Evolutionary conservation across 768 basidiomycete species (phyloP), one percentile per base, ranked within the genome.

Genomic region (Panaeolus cyanescens): DNA sequence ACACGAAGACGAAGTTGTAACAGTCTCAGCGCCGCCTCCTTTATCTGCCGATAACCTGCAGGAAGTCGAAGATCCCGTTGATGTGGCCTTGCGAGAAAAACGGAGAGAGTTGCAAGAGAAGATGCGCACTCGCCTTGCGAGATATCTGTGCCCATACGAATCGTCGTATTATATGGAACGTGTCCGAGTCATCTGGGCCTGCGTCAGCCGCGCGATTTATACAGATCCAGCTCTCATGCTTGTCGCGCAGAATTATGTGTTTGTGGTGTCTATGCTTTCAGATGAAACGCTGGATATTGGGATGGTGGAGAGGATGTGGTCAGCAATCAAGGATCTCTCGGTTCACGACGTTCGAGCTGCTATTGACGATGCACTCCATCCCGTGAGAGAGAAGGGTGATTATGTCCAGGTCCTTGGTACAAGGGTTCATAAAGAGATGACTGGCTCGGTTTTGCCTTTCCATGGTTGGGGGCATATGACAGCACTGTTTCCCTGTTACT

Each of bases 191-290:
- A 72, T 79, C 56, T 66, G 66, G 58, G 75, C 78, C 25, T 77
- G 71, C 57, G 68, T 79, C 53, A 75, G 75, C 13, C 71, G 77
- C 17, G 76, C 71, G 20, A 67, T 79, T 31, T 76, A 72, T 61
- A 74, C 69, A 30, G 75, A 79, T 59, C 65, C 74, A 54, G 69
- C 71, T 22, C 72, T 79, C n/a, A 76, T 76, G 71, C 68, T 77
- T 53, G 65, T 73, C 34, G 70, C 77, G 2, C 75, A 77, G 57
- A 71, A 63, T 59, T 77, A 78, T 55, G 59, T 64, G 12, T 67
- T 64, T 45, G 74, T 72, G 40, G 61, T 62, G 63, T 64, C 65
- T 12, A 60, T 79, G 56, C 62, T 79, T 37, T 32, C 53, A 10
- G 68, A 54, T 50, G 74, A 67, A 12, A 59, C 64, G 12, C 65